Base-by-base conservation (phyloP, 352 stramenopile genomes). In the Globisporangium cylindrosporum region DNA sequence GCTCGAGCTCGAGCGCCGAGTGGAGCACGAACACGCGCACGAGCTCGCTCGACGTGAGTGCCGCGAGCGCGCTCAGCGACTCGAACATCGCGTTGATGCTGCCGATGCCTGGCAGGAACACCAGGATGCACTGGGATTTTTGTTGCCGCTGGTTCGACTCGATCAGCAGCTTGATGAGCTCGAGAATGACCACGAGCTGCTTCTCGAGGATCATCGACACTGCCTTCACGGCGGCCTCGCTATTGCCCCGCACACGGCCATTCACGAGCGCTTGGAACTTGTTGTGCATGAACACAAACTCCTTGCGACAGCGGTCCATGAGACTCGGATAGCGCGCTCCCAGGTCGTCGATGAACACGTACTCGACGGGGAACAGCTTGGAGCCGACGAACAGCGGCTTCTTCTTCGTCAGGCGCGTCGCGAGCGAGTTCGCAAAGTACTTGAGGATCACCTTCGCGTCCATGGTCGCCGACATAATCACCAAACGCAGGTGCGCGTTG, bases 401-500 rank as follows among this genome's bases (percentile, higher is more conserved):
- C 12, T 77, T 82, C 56, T 66, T 78, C 14, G 80, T 57, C 32
- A 95, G 71, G 8, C 76, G 76, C 10, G 75, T 82, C 27, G 84
- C 79, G 14, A 92, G 64, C 6, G 75, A 69, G 32, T 89, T 80
- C n/a, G 73, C 69, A 46, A 97, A 90, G 68, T 97, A 97, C 70
- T 92, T 90, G 56, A 94, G 80, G n/a, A 96, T 75, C 53, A 98
- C 73, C n/a, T 92, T 84, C 0, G 95, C 92, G 61, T 97, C 94
- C 73, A 99, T 91, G 6, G 97, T 99, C 15, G 97, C 97, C 56
- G 87, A 98, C 97, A 99, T 99, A 55, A 99, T 92, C 18, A 99
- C 85, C 2, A 99, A 71, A 5, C 93, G 84, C 4, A 98, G 77
- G 46, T 93, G 74, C 15, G 75, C 57, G 55, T 91, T 74, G 18